phyloP scores from a whole-genome alignment of 106 monocot species.

The Dendrobium nobile region DNA sequence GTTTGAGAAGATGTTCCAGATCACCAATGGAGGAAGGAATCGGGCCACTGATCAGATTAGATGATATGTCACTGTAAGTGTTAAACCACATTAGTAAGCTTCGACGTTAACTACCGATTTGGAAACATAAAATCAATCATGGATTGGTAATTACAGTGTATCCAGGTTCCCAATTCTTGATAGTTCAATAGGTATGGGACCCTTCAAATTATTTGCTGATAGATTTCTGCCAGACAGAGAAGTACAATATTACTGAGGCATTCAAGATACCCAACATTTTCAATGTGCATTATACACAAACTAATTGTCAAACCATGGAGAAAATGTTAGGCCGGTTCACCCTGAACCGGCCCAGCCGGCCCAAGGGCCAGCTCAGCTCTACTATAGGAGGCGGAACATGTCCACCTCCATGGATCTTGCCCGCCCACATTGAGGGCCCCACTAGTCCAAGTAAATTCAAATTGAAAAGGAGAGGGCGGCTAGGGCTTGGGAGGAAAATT shows the following conservation, averaged over 20 bases:
- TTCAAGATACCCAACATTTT: not conserved
- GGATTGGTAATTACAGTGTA: constrained; percentile 61
- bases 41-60: constrained; percentile 60
- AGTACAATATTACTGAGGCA: not conserved
- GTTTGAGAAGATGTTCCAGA: constrained; percentile 86
- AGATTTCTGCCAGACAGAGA: constrained; percentile 55
- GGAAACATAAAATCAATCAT: not conserved
- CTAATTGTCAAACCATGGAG: not conserved
- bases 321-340: not conserved
- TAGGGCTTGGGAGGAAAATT: too few species aligned
- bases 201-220: constrained; percentile 74
- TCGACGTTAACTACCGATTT: not conserved
- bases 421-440: too few species aligned
- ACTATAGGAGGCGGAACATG: too few species aligned
- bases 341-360: too few species aligned
- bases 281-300: not conserved
- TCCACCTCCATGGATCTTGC: too few species aligned
- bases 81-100: not conserved
- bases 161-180: constrained; percentile 85
- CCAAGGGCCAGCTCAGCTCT: too few species aligned
- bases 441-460: too few species aligned
- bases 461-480: too few species aligned
- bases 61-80: constrained; percentile 68
- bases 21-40: constrained; percentile 90
- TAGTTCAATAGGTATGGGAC: constrained; percentile 77